Evolutionary conservation across 169 alveolate genomes (phyloP), one percentile per base, ranked within the genome.

Genomic region (Theileria orientalis): DNA sequence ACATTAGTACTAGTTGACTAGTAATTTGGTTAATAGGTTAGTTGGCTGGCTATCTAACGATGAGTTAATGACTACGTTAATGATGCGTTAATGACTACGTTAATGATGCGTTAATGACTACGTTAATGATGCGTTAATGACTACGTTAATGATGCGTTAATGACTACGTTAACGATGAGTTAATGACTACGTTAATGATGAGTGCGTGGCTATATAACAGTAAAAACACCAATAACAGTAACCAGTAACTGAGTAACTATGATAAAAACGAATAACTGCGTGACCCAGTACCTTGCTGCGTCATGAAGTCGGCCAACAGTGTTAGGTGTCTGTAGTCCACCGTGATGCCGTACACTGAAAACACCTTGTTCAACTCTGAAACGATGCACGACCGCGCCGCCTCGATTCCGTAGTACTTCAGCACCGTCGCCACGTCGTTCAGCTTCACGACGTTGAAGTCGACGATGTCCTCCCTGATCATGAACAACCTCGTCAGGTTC

Each of bases 381-480:
- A 97, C 94, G 23, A 96, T 94, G 25, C 96, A 94, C 21, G 95
- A 90, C n/a, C 99, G 83, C 0, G 98, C 99, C 13, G 99, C 99
- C 83, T 98, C 99, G 30, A 96, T 92, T n/a, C 99, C 99, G 87
- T 96, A 98, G 25, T 92, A 89, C 67, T 94, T 91, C 69, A 94
- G 80, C 21, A 95, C 95, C 5, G 98, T 92, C 33, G 91, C 93
- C 8, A 96, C 94, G 77, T 96, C 99, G 91, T 98, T 98, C 3
- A 98, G 87, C 63, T 92, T 87, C 30, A 97, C 84, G 77, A 92
- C 92, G 78, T 94, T 92, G 51, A 92, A 89, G 76, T 95, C 97
- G 35, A 97, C 82, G 59, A 85, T 84, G 64, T 91, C 94, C 57
- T 82, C 85, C 64, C 57, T 74, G n/a, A 90, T 66, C 62, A 73